Evolutionary conservation across 495 filamentous ascomycete genomes (phyloP).

Genomic region (Annulohypoxylon stygium): DNA sequence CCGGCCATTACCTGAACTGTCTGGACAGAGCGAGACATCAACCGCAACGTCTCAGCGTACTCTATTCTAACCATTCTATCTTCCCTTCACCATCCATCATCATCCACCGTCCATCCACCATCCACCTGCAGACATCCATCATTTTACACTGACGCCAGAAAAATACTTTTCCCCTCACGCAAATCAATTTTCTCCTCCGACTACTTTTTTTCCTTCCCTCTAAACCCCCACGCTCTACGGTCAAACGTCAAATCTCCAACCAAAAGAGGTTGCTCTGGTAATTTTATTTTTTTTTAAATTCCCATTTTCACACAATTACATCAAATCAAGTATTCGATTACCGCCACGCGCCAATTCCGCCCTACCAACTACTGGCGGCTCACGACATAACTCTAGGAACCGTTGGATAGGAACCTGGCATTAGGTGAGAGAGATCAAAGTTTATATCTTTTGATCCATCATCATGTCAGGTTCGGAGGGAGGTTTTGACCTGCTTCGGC

Average conservation of each 20-base stretch:
- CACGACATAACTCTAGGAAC: constrained; percentile 34
- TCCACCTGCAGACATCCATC: constrained; percentile 44
- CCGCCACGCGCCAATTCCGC: constrained; percentile 29
- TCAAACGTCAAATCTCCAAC: constrained; percentile 48
- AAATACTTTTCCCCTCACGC: constrained; percentile 49
- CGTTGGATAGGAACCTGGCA: constrained; percentile 48
- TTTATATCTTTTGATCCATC: constrained; percentile 35
- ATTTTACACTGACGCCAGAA: constrained; percentile 46
- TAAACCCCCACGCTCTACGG: constrained; percentile 44
- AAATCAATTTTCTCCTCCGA: constrained; percentile 41
- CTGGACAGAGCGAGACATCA: constrained; percentile 30
- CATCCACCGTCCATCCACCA: background rate
- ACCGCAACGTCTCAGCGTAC: constrained; percentile 33
- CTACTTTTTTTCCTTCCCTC: constrained; percentile 14
- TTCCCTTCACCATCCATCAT: constrained; percentile 19
- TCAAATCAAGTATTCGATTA: constrained; percentile 6
- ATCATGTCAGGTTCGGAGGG: constrained; percentile 56
- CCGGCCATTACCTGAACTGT: background rate
- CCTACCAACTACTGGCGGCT: constrained; percentile 28
- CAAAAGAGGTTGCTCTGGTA: constrained; percentile 32
- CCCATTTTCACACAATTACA: constrained; percentile 5
- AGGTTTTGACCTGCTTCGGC: constrained; percentile 64
- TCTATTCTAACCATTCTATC: constrained; percentile 6
- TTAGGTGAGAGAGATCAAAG: constrained; percentile 43
- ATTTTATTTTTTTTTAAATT: constrained; percentile 18